Evolutionary conservation across 1,284 basidiomycete genomes (phyloP).

Genomic region (Fomitopsis palustris): DNA sequence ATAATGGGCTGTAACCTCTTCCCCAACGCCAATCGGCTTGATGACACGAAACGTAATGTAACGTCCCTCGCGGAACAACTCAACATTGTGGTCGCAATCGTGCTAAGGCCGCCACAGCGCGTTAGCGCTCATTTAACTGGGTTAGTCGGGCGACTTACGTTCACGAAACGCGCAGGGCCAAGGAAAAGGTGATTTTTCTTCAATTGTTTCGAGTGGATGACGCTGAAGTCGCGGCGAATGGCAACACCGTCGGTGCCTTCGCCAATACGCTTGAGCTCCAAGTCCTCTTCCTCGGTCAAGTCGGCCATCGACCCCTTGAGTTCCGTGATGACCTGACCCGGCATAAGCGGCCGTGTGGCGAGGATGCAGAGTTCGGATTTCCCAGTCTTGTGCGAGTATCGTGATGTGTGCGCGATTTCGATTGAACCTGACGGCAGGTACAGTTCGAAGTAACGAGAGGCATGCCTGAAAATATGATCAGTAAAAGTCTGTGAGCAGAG

Average conservation of each 20-base stretch:
- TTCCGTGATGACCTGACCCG: constrained; percentile 73
- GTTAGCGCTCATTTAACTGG: constrained; percentile 5
- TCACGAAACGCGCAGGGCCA: constrained; percentile 92
- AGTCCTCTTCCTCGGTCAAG: constrained; percentile 77
- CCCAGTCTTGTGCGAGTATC: constrained; percentile 81
- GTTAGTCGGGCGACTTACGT: constrained; percentile 51
- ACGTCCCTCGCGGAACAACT: constrained; percentile 81
- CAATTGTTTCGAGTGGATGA: constrained; percentile 86
- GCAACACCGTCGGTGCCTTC: constrained; percentile 56
- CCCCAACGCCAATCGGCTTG: constrained; percentile 74
- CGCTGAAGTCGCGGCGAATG: constrained; percentile 84
- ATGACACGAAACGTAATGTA: constrained; percentile 89
- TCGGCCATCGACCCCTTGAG: constrained; percentile 88
- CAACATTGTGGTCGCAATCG: constrained; percentile 88
- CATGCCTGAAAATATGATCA: constrained; percentile 51
- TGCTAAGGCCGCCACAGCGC: constrained; percentile 47
- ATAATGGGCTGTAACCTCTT: constrained; percentile 86
- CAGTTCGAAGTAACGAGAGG: constrained; percentile 81
- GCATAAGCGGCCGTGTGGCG: constrained; percentile 70
- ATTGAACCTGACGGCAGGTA: constrained; percentile 79
- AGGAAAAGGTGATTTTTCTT: constrained; percentile 91
- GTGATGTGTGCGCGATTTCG: constrained; percentile 83
- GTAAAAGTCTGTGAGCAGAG: too few species aligned
- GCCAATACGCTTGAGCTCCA: constrained; percentile 75
- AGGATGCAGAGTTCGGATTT: constrained; percentile 90